Evolutionary conservation across 208 protist genomes (phyloP).

Genomic region (Leishmania tarentolae): DNA sequence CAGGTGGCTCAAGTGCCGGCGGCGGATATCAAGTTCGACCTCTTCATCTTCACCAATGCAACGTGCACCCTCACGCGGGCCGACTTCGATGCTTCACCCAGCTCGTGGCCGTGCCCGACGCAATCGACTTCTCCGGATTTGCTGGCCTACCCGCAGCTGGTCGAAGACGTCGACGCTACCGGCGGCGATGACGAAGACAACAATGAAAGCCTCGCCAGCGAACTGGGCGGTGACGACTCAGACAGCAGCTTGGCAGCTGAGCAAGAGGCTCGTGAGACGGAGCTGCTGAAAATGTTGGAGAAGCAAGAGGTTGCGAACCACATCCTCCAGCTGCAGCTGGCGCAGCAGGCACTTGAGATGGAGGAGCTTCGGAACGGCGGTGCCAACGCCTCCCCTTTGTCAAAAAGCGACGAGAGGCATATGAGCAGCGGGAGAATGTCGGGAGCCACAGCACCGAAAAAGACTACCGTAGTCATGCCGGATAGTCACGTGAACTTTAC

Average conservation of each 20-base stretch:
- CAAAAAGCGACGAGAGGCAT: background rate
- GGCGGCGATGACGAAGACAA: slow-evolving; percentile 49
- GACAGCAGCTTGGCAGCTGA: slow-evolving; percentile 24
- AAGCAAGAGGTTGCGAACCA: slow-evolving; percentile 59
- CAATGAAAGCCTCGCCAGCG: slow-evolving; percentile 31
- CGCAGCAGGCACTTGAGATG: slow-evolving; percentile 58
- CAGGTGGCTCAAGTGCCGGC: slow-evolving; percentile 52
- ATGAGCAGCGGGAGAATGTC: background rate
- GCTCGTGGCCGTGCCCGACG: slow-evolving; percentile 67
- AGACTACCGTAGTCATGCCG: background rate
- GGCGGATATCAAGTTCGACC: slow-evolving; percentile 67
- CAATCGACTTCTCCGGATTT: slow-evolving; percentile 64
- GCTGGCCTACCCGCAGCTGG: slow-evolving; percentile 61
- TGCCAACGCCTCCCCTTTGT: background rate
- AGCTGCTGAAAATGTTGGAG: slow-evolving; percentile 59
- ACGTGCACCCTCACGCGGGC: slow-evolving; percentile 66
- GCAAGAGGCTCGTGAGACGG: slow-evolving; percentile 35
- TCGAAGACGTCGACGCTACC: slow-evolving; percentile 54
- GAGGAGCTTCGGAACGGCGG: slow-evolving; percentile 25
- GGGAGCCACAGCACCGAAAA: background rate
- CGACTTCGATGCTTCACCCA: slow-evolving; percentile 72
- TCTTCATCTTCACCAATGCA: slow-evolving; percentile 81
- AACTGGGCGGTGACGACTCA: slow-evolving; percentile 32
- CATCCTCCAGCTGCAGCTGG: slow-evolving; percentile 46
- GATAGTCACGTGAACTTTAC: slow-evolving; percentile 11